Evolutionary conservation across 2,329 filamentous ascomycete genomes (phyloP).

Genomic region (Phoma sp.): DNA sequence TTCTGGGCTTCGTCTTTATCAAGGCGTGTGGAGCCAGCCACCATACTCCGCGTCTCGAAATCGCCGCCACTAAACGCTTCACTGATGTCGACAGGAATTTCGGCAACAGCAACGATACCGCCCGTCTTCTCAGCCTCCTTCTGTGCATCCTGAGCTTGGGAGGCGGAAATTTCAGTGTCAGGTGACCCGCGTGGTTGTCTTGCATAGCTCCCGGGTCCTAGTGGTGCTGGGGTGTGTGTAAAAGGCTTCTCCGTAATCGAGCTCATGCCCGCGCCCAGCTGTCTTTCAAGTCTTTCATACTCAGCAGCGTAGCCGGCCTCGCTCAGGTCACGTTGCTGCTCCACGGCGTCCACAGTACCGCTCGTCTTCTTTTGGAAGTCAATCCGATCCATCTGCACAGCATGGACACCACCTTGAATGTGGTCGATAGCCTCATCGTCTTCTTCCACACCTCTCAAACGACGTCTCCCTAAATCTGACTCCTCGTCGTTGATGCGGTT

Average conservation of each 20-base stretch:
- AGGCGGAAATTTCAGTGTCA: constrained; percentile 21
- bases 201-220: constrained; percentile 18
- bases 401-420: constrained; percentile 39
- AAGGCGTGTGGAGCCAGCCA: constrained; percentile 25
- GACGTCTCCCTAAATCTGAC: constrained; percentile 13
- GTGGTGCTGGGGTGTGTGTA: constrained; percentile 23
- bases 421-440: constrained; percentile 37
- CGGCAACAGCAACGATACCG: constrained; percentile 52
- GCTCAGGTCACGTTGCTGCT: constrained; percentile 29
- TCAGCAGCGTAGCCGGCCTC: constrained; percentile 46
- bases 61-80: constrained; percentile 45
- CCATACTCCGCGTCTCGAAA: constrained; percentile 39
- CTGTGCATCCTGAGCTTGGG: constrained; percentile 46
- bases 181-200: constrained; percentile 33
- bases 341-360: constrained; percentile 22
- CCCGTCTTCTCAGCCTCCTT: constrained; percentile 52
- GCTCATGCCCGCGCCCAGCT: constrained; percentile 47
- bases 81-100: constrained; percentile 53
- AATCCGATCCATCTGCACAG: constrained; percentile 38
- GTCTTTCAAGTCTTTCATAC: constrained; percentile 42
- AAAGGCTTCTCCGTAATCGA: constrained; percentile 46
- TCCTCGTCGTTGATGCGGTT: constrained; percentile 45
- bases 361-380: constrained; percentile 18
- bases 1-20: constrained; percentile 34
- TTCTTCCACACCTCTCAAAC: constrained; percentile 37